phyloP scores from a whole-genome alignment of 2,329 filamentous ascomycete genomes.

The Penicillium sp. region DNA sequence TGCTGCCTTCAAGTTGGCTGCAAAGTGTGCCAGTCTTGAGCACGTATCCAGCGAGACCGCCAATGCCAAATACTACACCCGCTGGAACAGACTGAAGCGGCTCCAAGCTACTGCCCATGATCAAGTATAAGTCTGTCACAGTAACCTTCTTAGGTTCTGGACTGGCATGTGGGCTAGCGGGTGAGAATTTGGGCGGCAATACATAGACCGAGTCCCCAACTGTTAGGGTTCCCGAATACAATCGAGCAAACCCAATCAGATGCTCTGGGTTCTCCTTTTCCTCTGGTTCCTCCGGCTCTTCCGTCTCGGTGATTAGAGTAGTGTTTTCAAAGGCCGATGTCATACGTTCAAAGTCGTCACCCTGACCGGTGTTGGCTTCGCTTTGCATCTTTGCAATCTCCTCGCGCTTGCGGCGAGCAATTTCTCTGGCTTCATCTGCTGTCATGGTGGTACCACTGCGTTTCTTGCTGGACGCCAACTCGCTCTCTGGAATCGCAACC shows the following conservation, averaged over 20 bases:
- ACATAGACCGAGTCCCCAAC: slow-evolving; percentile 91
- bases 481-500: slow-evolving; percentile 89
- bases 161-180: slow-evolving; percentile 63
- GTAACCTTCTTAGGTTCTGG: slow-evolving; percentile 76
- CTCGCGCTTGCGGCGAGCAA: slow-evolving; percentile 81
- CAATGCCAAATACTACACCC: slow-evolving; percentile 91
- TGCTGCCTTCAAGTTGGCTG: slow-evolving; percentile 74
- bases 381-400: slow-evolving; percentile 78
- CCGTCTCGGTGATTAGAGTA: slow-evolving; percentile 49
- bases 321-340: slow-evolving; percentile 57
- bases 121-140: slow-evolving; percentile 81
- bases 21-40: slow-evolving; percentile 92
- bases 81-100: slow-evolving; percentile 77
- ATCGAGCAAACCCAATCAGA: slow-evolving; percentile 85
- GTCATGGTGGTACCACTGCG: slow-evolving; percentile 65
- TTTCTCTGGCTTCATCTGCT: slow-evolving; percentile 81
- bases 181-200: slow-evolving; percentile 86
- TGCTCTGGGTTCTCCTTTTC: slow-evolving; percentile 71
- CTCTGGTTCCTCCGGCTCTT: slow-evolving; percentile 47
- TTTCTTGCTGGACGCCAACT: slow-evolving; percentile 75
- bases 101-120: slow-evolving; percentile 90
- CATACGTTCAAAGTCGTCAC: slow-evolving; percentile 51
- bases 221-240: slow-evolving; percentile 83
- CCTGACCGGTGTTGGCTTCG: slow-evolving; percentile 41
- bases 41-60: slow-evolving; percentile 85